Conservation (phyloP, 2,329 filamentous ascomycete genomes). For the Sclerotinia trifoliorum region DNA sequence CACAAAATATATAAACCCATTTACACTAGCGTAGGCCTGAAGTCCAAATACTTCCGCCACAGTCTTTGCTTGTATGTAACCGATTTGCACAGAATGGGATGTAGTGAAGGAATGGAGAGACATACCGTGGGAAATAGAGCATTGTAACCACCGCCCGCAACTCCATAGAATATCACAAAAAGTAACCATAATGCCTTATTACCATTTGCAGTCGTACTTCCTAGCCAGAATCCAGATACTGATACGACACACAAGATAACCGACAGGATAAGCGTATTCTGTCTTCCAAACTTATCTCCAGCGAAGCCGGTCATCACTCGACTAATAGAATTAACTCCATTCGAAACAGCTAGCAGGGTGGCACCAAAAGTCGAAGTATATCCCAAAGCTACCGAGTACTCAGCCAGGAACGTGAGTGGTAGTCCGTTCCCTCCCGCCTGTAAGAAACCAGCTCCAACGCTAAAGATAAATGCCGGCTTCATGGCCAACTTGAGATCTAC, state of each 20-base stretch:
- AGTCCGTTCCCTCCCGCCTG: conserved; percentile 48
- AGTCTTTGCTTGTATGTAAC: conserved; percentile 32
- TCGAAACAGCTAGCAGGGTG: conserved; percentile 46
- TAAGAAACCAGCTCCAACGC: conserved; percentile 44
- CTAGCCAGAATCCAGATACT: conserved; percentile 44
- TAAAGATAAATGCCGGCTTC: conserved; percentile 45
- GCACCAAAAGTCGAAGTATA: conserved; percentile 45
- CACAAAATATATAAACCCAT: conserved; percentile 48
- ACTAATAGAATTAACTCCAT: conserved; percentile 47
- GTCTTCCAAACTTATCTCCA: conserved; percentile 48
- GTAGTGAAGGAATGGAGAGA: not conserved
- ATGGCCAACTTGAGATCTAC: conserved; percentile 43
- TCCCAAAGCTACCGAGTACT: conserved; percentile 48
- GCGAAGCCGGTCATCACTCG: conserved; percentile 47
- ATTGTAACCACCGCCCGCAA: conserved; percentile 47
- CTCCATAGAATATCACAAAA: conserved; percentile 47
- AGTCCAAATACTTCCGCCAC: conserved; percentile 51
- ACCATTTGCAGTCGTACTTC: conserved; percentile 34
- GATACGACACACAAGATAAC: conserved; percentile 42
- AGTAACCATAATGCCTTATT: conserved; percentile 43
- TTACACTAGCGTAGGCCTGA: conserved; percentile 48
- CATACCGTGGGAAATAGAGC: conserved; percentile 45
- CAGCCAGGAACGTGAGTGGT: conserved; percentile 49
- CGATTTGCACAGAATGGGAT: not conserved
- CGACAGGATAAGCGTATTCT: conserved; percentile 48